Base-by-base conservation (phyloP, 495 filamentous ascomycete genomes). In the Hypoxylon intermedium region DNA sequence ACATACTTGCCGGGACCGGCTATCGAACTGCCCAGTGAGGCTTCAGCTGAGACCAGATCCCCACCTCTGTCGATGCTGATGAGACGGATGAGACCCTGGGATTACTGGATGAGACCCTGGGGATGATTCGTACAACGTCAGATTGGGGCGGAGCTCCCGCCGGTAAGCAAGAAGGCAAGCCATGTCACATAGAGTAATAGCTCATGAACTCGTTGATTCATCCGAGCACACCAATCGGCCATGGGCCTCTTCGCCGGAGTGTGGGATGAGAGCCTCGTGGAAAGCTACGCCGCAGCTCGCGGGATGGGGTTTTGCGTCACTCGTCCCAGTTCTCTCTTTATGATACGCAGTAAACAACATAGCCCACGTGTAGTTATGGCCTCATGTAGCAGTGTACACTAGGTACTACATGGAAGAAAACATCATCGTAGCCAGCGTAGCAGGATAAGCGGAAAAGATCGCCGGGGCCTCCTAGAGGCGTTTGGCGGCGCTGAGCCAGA, bases 21-120 rank as follows among this genome's bases (percentile, higher is more conserved):
- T 65, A 65, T 46, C 56, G 28, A 56, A 60, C 56, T 56, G 43
- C 56, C 62, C 62, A 65, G 62, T 65, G 56, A 65, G 62, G 62
- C 62, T 65, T 65, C 62, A 65, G 62, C 62, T 65, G 62, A 65
- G 62, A 60, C 44, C 51, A 55, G 40, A 56, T 65, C 56, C 48
- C n/a, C 23, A 47, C n/a, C 24, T 19, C 20, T 40, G 44, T 52
- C 56, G 55, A 65, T 65, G 62, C n/a, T n/a, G n/a, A n/a, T n/a
- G n/a, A n/a, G n/a, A 51, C 16, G 56, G 62, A 65, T 65, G 62
- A 65, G 62, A 65, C 62, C 62, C 51, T 65, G 50, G 62, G 51
- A 65, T 65, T 55, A 60, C 51, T 65, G 40, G 51, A 60, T 65
- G 56, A 65, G 62, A 65, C 62, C 45, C 21, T 60, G 41, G 40